Evolutionary conservation across 2,329 filamentous ascomycete genomes (phyloP).

Genomic region (Fusarium hainanense): DNA sequence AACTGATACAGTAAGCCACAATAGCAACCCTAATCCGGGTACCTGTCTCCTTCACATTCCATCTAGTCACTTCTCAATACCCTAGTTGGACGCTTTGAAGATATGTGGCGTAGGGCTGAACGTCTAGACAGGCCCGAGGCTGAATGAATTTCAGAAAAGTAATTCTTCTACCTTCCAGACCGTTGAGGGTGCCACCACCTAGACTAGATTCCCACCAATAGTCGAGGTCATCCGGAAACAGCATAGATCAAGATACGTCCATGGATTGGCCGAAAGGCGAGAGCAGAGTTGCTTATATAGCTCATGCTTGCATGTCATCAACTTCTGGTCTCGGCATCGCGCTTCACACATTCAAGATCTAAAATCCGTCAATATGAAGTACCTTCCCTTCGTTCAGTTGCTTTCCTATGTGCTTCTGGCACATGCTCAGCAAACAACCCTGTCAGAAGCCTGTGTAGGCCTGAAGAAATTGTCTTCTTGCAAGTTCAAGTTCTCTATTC

Average conservation of each 20-base stretch:
- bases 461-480: not conserved
- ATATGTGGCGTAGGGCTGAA: not conserved
- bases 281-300: too few relatives aligned
- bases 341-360: too few relatives aligned
- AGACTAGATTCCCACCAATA: rapidly evolving
- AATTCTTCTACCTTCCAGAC: not conserved
- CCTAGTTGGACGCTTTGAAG: rapidly evolving
- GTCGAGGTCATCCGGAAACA: too few relatives aligned
- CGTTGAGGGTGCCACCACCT: too few relatives aligned
- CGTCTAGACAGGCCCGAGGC: not conserved
- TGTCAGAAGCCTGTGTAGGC: rapidly evolving
- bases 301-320: too few relatives aligned
- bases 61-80: too few relatives aligned
- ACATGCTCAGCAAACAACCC: rapidly evolving
- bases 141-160: rapidly evolving
- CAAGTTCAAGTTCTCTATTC: not conserved
- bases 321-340: too few relatives aligned
- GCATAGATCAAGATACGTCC: rapidly evolving
- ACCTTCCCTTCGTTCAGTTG: too few relatives aligned
- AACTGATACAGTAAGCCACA: too few relatives aligned
- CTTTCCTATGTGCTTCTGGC: not conserved
- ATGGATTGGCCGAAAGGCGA: too few relatives aligned
- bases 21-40: too few relatives aligned
- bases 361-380: rapidly evolving
- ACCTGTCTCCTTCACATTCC: too few relatives aligned